Conservation (phyloP, 2,329 filamentous ascomycete species). For the Colletotrichum ledebouriae region DNA sequence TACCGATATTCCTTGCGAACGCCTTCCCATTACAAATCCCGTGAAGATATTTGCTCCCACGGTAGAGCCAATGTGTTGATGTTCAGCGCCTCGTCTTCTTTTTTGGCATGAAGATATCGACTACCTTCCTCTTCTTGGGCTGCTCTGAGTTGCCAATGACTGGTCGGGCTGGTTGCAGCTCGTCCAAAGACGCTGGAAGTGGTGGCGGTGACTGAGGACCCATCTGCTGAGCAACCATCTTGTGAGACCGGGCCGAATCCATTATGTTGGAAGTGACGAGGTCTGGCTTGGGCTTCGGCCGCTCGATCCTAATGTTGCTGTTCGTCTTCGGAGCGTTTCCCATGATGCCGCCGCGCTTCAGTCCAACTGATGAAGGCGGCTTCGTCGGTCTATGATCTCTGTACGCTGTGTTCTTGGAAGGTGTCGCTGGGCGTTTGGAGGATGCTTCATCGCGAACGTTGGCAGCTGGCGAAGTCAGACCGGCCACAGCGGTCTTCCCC, state of each 20-base stretch:
- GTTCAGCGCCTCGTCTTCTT: constrained; percentile 52
- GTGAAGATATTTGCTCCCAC: neutral
- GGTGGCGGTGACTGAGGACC: constrained; percentile 45
- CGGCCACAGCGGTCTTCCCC: constrained; percentile 2
- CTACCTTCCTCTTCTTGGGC: constrained; percentile 58
- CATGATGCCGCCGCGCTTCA: constrained; percentile 32
- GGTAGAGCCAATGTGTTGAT: neutral
- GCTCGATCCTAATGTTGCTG: constrained; percentile 34
- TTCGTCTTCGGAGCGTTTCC: constrained; percentile 36
- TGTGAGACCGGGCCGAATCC: constrained; percentile 21
- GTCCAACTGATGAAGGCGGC: constrained; percentile 11
- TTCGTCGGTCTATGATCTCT: constrained; percentile 2
- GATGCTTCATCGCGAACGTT: constrained; percentile 12
- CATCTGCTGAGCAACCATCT: constrained; percentile 4
- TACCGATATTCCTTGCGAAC: neutral
- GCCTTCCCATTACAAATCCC: constrained; percentile 14
- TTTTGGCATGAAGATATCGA: constrained; percentile 65
- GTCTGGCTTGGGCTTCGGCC: constrained; percentile 25
- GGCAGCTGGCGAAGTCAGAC: neutral
- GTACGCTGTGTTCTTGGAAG: neutral
- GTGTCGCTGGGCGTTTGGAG: constrained; percentile 7
- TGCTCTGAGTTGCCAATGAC: constrained; percentile 23
- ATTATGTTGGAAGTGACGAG: neutral
- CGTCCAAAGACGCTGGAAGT: constrained; percentile 34
- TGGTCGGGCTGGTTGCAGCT: constrained; percentile 31